Base-by-base conservation (phyloP, 1,139 yeast genomes). In the Pichia sp. region DNA sequence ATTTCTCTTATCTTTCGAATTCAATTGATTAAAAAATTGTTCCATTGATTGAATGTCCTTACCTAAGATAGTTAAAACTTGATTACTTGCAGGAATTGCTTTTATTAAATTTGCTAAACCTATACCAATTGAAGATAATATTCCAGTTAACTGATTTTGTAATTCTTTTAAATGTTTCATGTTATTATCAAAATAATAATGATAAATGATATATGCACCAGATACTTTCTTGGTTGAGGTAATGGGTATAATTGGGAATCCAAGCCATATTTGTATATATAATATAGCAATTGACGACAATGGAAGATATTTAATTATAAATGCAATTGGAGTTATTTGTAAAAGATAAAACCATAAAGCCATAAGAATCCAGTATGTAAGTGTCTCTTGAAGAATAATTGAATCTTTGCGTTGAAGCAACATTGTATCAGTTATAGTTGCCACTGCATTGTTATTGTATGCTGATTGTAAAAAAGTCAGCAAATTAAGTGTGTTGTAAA, bases 291-390 rank as follows among this genome's bases (percentile, higher is more conserved):
- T 49, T 2, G 71, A 58, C 54, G 70, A 75, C 39, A 79, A 71
- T 1, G 87, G 87, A 24, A 78, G 40, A 26, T 70, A 50, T 36
- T 62, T 48, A 11, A 62, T 55, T 23, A 68, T 47, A 29, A 74
- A 59, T 32, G 66, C 33, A 6, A 57, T 51, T 3, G 54, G 33
- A 57, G 27, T 70, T 56, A 27, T 68, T 43, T 45, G 60, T 11
- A 52, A 52, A 67, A 77, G 16, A 60, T 54, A 23, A 61, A 55
- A n/a, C 61, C 68, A 56, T 7, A 68, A 50, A 1, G 75, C 68
- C 40, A 66, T 61, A 1, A 76, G 71, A 20, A 77, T 63, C 87
- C 87, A 80, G 56, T 78, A 80, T 22, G 74, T 66, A 30, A 76
- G 60, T 79, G 83, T 76, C 55, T 55, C 57, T 37, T 54, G 50